A percentile compares a stretch with the other conserved stretches of the same genome.
Conservation (phyloP, 345 rosid genomes). For the Gossypium sturtianum region DNA sequence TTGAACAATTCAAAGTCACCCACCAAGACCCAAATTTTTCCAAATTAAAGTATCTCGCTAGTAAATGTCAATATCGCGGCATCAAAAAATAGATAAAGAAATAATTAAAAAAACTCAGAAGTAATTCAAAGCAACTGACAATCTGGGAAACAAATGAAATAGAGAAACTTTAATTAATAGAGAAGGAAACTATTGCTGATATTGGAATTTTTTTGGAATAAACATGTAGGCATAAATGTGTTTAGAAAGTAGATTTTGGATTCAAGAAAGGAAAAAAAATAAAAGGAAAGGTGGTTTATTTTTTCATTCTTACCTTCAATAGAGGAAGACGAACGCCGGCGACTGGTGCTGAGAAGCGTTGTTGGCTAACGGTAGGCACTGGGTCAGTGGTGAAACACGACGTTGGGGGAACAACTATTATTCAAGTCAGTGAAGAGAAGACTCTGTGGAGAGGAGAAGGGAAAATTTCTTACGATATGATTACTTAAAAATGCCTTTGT, state of each 20-base stretch:
- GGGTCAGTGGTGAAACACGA: too few relatives aligned
- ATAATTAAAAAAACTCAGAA: background rate
- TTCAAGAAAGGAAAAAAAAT: background rate
- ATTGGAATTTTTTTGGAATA: background rate
- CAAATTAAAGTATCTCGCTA: conserved; percentile 6
- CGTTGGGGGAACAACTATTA: too few relatives aligned
- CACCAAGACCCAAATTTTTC: conserved; percentile 11
- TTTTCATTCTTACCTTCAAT: background rate
- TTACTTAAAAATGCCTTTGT: too few relatives aligned
- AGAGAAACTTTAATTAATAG: background rate
- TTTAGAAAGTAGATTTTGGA: background rate
- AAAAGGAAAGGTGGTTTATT: background rate
- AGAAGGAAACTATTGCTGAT: background rate
- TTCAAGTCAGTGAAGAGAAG: too few relatives aligned
- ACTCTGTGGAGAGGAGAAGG: too few relatives aligned
- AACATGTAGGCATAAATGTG: background rate
- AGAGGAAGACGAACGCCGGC: too few relatives aligned
- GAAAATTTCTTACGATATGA: too few relatives aligned
- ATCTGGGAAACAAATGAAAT: background rate
- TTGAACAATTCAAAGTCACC: conserved; percentile 23
- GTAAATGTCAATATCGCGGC: background rate
- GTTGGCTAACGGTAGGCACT: too few relatives aligned
- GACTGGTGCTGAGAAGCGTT: too few relatives aligned
- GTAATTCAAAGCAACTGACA: background rate
- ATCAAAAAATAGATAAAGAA: background rate